phyloP scores from a whole-genome alignment of 208 protist genomes.

The Crithidia thermophila region DNA sequence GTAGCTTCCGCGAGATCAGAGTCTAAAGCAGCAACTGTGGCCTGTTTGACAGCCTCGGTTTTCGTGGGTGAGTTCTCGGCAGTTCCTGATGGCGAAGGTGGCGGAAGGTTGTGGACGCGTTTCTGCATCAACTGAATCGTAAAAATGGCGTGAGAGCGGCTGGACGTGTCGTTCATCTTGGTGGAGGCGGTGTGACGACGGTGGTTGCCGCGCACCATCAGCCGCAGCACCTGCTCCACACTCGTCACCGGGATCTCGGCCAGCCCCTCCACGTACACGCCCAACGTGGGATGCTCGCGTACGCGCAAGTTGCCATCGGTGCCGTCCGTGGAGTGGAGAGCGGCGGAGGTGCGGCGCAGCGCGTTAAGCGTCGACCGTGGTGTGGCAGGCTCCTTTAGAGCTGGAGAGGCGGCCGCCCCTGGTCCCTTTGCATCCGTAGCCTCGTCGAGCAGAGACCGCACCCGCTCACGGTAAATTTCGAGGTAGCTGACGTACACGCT shows the following conservation, averaged over 20 bases:
- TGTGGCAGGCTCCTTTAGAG: conserved; percentile 1
- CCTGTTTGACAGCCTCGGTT: too few relatives aligned
- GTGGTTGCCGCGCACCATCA: conserved; percentile 77
- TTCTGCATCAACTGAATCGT: conserved; percentile 78
- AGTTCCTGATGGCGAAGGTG: too few relatives aligned
- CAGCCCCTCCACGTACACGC: conserved; percentile 82
- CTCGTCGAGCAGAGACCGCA: conserved; percentile 75
- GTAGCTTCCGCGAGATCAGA: conserved; percentile 2
- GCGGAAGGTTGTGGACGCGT: conserved; percentile 15
- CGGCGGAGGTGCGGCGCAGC: conserved; percentile 4
- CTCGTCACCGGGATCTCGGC: conserved; percentile 65
- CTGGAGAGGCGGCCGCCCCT: too few relatives aligned
- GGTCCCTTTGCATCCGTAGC: conserved; percentile 13
- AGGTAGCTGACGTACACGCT: conserved; percentile 87
- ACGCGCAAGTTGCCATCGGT: conserved; percentile 53
- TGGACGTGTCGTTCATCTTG: conserved; percentile 95
- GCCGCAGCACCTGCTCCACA: conserved; percentile 54
- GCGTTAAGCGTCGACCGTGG: conserved; percentile 9
- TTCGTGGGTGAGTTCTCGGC: too few relatives aligned
- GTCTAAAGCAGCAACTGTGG: too few relatives aligned
- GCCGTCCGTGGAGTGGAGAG: conserved; percentile 3
- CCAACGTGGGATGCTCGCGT: conserved; percentile 75
- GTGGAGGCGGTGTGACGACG: conserved; percentile 87
- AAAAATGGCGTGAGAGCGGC: conserved; percentile 97
- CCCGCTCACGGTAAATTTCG: conserved; percentile 92